Evolutionary conservation across 768 basidiomycete genomes (phyloP), one percentile per base, ranked within the genome.

Genomic region (Trametes elegans): DNA sequence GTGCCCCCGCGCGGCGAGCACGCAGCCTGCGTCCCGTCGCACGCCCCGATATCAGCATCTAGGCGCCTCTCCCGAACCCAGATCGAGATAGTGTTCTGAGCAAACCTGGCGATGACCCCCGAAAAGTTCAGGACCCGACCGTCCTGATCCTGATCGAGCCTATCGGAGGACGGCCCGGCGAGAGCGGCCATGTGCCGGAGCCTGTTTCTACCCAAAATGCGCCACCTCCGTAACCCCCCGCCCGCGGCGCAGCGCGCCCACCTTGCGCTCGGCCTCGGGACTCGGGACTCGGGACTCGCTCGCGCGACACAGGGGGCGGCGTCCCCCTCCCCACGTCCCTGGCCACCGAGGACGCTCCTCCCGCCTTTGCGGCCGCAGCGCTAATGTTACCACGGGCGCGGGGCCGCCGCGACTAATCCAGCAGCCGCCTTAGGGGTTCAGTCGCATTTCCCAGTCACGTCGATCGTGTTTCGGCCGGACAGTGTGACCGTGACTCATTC

Each of bases 401-500:
- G 66, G 34, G 50, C 62, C 26, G 40, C 9, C 26, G 58, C 35
- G 43, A 58, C 60, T 32, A 43, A 55, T 51, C 4, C 34, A 50
- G 56, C 41, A 38, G 36, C 29, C 27, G 32, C 29, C 40, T 42
- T 31, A 34, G 53, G 54, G 45, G 21, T n/a, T n/a, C 44, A 43
- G 28, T 35, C 35, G 44, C 53, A 53, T 49, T 53, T 38, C 45
- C 43, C 9, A n/a, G 50, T 53, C 45, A 58, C 57, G 49, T 35
- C 56, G 57, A 58, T 58, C 56, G 53, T 42, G 56, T 61, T 61
- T 61, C 53, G 54, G 61, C 34, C 48, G 11, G 51, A 42, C 28
- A 38, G 50, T 53, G 61, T 62, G 61, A 62, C 57, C 49, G 59
- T 63, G 62, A 63, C 62, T 49, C 50, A 46, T 52, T 60, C 53